Conservation (phyloP, 139 green algal species). For the Coccomyxa sp. region DNA sequence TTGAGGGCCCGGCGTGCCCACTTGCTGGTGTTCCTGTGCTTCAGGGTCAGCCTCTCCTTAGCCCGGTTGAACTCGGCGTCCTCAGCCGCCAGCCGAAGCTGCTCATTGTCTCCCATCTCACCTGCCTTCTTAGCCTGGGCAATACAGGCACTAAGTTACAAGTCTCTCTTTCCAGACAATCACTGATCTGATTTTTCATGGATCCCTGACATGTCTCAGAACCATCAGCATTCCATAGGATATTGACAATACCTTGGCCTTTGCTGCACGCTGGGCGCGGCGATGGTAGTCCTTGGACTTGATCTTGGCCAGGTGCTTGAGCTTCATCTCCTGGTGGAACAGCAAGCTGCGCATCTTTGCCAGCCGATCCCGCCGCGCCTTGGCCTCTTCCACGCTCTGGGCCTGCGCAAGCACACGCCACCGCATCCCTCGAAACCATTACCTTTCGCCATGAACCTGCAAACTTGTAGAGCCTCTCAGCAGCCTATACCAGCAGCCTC, state of each 20-base stretch:
- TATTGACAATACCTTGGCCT: slow-evolving; percentile 17
- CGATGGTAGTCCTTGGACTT: slow-evolving; percentile 76
- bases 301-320: slow-evolving; percentile 82
- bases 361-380: slow-evolving; percentile 62
- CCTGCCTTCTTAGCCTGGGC: slow-evolving; percentile 14
- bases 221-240: too few relatives aligned
- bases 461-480: too few relatives aligned
- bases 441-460: too few relatives aligned
- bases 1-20: slow-evolving; percentile 86
- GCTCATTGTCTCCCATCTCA: slow-evolving; percentile 31
- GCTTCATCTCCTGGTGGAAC: slow-evolving; percentile 89
- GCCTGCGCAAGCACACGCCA: slow-evolving; percentile 19
- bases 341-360: slow-evolving; percentile 80
- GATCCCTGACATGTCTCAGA: too few relatives aligned
- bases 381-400: slow-evolving; percentile 73
- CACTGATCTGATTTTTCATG: too few relatives aligned
- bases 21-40: slow-evolving; percentile 85
- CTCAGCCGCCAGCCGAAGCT: slow-evolving; percentile 33
- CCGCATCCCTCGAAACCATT: too few relatives aligned
- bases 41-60: slow-evolving; percentile 89
- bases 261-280: slow-evolving; percentile 37
- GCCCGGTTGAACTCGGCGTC: slow-evolving; percentile 73
- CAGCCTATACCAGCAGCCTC: too few relatives aligned
- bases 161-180: not conserved
- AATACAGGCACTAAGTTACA: not conserved